These are phyloP conservation scores for Wickerhamomyces strasburgensis DNA, from an alignment of 805 yeast genomes.

Conservation along the genomic window DNA sequence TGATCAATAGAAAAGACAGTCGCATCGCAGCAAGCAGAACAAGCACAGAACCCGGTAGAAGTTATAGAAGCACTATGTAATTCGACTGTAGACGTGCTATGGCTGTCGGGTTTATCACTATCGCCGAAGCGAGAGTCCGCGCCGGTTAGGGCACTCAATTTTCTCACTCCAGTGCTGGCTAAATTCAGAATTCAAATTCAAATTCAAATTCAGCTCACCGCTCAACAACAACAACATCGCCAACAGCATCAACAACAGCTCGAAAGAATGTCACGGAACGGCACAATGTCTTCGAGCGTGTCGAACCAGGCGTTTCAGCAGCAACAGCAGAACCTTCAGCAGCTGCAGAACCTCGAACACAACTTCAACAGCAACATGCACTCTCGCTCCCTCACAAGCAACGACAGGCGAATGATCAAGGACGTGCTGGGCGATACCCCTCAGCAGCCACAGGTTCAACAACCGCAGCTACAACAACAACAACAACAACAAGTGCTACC, in stretches of 20 bases:
- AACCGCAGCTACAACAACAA: constrained; percentile 14
- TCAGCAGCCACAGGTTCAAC: constrained; percentile 9
- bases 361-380: constrained; percentile 35
- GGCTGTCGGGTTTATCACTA: too few species aligned
- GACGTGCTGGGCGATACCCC: constrained; percentile 12
- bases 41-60: constrained; percentile 29
- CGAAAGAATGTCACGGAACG: constrained; percentile 28
- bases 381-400: constrained; percentile 37
- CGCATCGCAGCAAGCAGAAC: too few species aligned
- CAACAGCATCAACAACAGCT: not conserved
- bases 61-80: not conserved
- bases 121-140: too few species aligned
- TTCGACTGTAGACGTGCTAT: too few species aligned
- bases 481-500: constrained; percentile 7
- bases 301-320: constrained; percentile 38
- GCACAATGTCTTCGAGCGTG: constrained; percentile 32
- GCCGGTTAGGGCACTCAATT: too few species aligned
- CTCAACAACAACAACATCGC: not conserved
- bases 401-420: constrained; percentile 23
- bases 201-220: too few species aligned
- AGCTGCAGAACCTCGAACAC: constrained; percentile 38
- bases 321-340: constrained; percentile 41
- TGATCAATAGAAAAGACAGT: too few species aligned
- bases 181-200: too few species aligned
- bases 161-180: too few species aligned